These are phyloP conservation scores for Cryptococcus maquisensis DNA, from an alignment of 1,284 basidiomycete genomes.

Conservation along the genomic window DNA sequence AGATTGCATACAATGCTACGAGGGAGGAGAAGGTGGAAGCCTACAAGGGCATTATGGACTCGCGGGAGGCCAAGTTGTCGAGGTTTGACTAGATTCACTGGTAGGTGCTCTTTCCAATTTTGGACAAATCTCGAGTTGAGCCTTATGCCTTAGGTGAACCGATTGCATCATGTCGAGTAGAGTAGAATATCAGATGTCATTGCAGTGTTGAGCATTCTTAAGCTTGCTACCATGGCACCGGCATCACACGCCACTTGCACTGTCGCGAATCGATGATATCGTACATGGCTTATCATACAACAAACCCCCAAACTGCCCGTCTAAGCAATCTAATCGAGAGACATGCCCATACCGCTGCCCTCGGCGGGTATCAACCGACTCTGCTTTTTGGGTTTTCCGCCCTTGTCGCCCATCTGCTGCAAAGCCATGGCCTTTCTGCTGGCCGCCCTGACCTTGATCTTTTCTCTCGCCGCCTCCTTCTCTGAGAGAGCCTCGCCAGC, in stretches of 20 bases:
- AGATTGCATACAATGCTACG: constrained; percentile 70
- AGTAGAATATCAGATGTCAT: not conserved
- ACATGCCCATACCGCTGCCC: constrained; percentile 51
- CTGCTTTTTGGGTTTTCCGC: constrained; percentile 56
- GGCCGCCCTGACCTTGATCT: constrained; percentile 71
- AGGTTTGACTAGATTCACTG: not conserved
- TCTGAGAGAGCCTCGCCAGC: constrained; percentile 24
- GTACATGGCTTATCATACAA: constrained; percentile 9
- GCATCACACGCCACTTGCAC: not conserved
- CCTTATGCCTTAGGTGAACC: not conserved
- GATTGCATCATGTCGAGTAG: not conserved
- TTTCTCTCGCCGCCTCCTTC: constrained; percentile 57
- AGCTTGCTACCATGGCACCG: too few relatives aligned
- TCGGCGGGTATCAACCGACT: constrained; percentile 62
- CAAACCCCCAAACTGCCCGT: not conserved
- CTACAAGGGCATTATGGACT: constrained; percentile 54
- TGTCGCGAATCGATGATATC: not conserved
- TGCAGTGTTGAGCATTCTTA: too few relatives aligned
- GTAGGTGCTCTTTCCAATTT: not conserved
- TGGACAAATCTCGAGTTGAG: not conserved
- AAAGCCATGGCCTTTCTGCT: constrained; percentile 51
- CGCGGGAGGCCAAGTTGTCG: constrained; percentile 41
- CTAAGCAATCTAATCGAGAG: constrained; percentile 28
- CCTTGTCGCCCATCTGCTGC: constrained; percentile 50
- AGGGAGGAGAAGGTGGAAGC: constrained; percentile 76